phyloP scores from a whole-genome alignment of 139 green algal genomes.

The Zygnema circumcarinatum region DNA sequence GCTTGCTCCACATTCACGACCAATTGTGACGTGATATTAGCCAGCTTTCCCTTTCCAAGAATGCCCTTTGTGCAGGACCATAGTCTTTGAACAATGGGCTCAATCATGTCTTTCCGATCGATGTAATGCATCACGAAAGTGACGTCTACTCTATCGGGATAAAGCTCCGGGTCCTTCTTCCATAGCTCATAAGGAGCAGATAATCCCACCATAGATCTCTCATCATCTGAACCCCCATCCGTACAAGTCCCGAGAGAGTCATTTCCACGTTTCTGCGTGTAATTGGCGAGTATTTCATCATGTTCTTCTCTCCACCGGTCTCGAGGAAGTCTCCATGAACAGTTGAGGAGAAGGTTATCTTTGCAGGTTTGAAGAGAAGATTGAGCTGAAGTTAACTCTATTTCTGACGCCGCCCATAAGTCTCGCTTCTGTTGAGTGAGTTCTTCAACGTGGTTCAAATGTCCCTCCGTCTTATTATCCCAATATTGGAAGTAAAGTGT shows the following conservation, averaged over 20 bases:
- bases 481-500: not conserved
- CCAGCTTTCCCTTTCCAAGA: constrained; percentile 1
- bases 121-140: constrained; percentile 39
- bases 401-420: not conserved
- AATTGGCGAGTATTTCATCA: not conserved
- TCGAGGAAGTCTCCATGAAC: not conserved
- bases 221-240: not conserved
- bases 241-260: not conserved
- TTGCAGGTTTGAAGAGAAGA: not conserved
- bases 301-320: not conserved
- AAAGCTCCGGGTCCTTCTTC: not conserved
- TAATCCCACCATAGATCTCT: not conserved
- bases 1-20: constrained; percentile 22
- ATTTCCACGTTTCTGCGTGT: not conserved
- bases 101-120: not conserved
- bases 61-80: not conserved
- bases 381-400: not conserved
- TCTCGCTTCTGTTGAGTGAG: not conserved
- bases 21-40: constrained; percentile 12
- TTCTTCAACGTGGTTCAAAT: not conserved
- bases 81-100: not conserved
- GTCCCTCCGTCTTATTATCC: not conserved
- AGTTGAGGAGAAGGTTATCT: not conserved
- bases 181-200: constrained; percentile 9
- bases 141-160: constrained; percentile 14